These are phyloP conservation scores for Dictyostelium firmibasis DNA, from an alignment of 78 protist genomes.

Conservation along the genomic window DNA sequence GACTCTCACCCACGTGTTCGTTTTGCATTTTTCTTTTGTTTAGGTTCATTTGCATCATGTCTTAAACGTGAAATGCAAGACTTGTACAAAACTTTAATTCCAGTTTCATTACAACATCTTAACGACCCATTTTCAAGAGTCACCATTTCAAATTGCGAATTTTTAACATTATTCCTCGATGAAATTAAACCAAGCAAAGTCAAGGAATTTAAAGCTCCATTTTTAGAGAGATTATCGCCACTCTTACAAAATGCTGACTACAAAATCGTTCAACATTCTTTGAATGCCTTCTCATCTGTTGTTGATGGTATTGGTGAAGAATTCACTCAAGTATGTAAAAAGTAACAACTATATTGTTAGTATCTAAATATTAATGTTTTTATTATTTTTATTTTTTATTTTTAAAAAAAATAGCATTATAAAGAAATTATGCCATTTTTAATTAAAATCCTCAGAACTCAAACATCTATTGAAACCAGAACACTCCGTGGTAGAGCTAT, in stretches of 20 bases:
- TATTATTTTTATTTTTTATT: neutral
- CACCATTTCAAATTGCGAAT: constrained; percentile 80
- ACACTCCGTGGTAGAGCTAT: constrained; percentile 92
- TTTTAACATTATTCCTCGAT: constrained; percentile 56
- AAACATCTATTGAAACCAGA: constrained; percentile 30
- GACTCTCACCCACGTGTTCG: constrained; percentile 95
- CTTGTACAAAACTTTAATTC: constrained; percentile 23
- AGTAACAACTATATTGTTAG: neutral
- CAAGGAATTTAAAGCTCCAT: neutral
- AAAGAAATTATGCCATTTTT: constrained; percentile 88
- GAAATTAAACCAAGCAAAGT: neutral
- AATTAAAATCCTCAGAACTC: constrained; percentile 42
- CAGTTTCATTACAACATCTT: constrained; percentile 56
- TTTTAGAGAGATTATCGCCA: neutral
- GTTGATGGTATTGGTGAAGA: constrained; percentile 60
- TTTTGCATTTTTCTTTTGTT: constrained; percentile 89
- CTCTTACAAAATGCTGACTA: neutral
- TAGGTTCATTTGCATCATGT: constrained; percentile 93
- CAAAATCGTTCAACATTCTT: constrained; percentile 53
- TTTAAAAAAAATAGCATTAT: constrained; percentile 57
- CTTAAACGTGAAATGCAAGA: constrained; percentile 70
- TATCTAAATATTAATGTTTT: neutral
- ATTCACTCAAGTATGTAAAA: constrained; percentile 9
- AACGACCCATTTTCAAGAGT: constrained; percentile 80
- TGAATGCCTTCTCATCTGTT: constrained; percentile 64